These are phyloP conservation scores for Talaromyces sp. DNA, from an alignment of 2,329 filamentous ascomycete genomes.

Conservation along the genomic window DNA sequence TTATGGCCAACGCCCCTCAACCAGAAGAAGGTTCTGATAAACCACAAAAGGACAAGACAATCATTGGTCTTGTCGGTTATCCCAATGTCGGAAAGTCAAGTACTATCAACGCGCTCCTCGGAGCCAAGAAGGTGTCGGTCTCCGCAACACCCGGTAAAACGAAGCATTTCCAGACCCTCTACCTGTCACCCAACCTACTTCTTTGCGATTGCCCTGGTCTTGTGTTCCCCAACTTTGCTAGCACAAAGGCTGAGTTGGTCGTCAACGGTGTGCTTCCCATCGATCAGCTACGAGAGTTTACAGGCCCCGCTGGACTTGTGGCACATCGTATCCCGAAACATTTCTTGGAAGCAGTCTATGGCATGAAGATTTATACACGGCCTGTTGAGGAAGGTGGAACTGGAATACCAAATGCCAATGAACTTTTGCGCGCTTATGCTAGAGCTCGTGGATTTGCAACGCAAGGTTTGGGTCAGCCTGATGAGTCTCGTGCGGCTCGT, in stretches of 20 bases:
- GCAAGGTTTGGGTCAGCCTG: slow-evolving; percentile 82
- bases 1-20: slow-evolving; percentile 70
- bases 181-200: slow-evolving; percentile 83
- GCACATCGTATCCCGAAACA: slow-evolving; percentile 79
- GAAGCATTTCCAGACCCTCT: slow-evolving; percentile 98
- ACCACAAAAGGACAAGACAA: slow-evolving; percentile 63
- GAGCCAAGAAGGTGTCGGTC: slow-evolving; percentile 96
- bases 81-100: slow-evolving; percentile 99
- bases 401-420: slow-evolving; percentile 77
- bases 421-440: slow-evolving; percentile 83
- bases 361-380: slow-evolving; percentile 79
- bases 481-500: slow-evolving; percentile 87
- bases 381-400: slow-evolving; percentile 90
- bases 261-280: slow-evolving; percentile 94
- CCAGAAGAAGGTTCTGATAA: slow-evolving; percentile 48
- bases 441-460: slow-evolving; percentile 87
- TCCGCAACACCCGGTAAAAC: slow-evolving; percentile 97
- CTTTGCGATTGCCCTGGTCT: slow-evolving; percentile 98
- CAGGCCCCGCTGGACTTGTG: slow-evolving; percentile 79
- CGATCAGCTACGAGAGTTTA: slow-evolving; percentile 91
- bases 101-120: slow-evolving; percentile 98
- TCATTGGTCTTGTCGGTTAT: slow-evolving; percentile 93
- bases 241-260: slow-evolving; percentile 92
- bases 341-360: slow-evolving; percentile 91
- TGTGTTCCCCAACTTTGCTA: slow-evolving; percentile 97